Conservation (phyloP, 441 rosid species). For the Monsonia emarginata region DNA sequence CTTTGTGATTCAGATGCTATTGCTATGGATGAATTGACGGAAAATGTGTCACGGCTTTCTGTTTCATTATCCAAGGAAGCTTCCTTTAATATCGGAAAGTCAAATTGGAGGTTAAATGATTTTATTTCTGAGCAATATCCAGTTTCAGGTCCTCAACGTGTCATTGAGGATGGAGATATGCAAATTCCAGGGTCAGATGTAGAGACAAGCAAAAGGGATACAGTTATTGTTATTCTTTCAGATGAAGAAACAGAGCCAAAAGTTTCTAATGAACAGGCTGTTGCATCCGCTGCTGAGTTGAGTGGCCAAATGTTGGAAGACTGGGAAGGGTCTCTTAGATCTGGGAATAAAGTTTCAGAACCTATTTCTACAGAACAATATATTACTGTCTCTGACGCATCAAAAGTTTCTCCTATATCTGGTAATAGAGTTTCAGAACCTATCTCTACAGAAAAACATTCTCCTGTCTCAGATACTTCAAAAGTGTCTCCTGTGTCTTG, state of each 20-base stretch:
- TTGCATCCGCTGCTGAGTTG: constrained; percentile 23
- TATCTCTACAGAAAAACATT: constrained; percentile 27
- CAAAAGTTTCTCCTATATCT: constrained; percentile 26
- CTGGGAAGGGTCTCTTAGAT: constrained; percentile 21
- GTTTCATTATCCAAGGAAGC: constrained; percentile 42
- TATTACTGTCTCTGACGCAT: constrained; percentile 23
- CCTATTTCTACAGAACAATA: constrained; percentile 26
- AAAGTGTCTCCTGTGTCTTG: constrained; percentile 25
- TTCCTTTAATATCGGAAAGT: constrained; percentile 19
- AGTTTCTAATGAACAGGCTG: constrained; percentile 27
- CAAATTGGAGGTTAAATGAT: constrained; percentile 23
- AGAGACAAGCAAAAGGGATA: constrained; percentile 23
- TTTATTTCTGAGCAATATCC: constrained; percentile 19
- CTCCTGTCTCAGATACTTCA: constrained; percentile 27
- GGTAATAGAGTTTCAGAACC: constrained; percentile 27
- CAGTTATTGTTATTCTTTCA: constrained; percentile 39
- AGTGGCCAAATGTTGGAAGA: constrained; percentile 24
- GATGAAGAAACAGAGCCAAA: constrained; percentile 52
- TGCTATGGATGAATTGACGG: constrained; percentile 50
- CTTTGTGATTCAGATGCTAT: constrained; percentile 39
- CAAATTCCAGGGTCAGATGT: constrained; percentile 27
- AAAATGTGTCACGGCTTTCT: constrained; percentile 55
- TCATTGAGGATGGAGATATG: constrained; percentile 29
- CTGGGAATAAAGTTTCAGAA: constrained; percentile 27
- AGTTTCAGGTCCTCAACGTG: constrained; percentile 24